A percentile compares a stretch with the other conserved stretches of the same genome.
Evolutionary conservation across 768 basidiomycete genomes (phyloP).

Genomic region (Boletus fagicola): DNA sequence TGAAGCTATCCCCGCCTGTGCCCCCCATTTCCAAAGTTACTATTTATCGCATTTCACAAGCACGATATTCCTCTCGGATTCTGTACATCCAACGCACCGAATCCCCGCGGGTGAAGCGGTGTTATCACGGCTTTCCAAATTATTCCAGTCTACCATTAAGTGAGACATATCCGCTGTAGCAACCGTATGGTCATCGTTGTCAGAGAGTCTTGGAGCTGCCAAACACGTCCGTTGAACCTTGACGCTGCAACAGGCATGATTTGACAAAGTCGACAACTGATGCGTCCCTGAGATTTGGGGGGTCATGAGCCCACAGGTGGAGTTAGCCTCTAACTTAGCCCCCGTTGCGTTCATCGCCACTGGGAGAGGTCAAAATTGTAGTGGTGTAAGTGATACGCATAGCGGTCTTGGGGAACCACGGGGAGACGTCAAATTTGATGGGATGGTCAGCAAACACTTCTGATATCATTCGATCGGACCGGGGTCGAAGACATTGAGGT

Average conservation of each 20-base stretch:
- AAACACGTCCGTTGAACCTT: not conserved
- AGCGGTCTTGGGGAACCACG: not conserved
- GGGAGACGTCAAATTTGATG: not conserved
- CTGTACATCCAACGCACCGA: not conserved
- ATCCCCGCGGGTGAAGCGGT: conserved; percentile 12
- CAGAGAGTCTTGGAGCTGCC: not conserved
- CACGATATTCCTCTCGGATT: not conserved
- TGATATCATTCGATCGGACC: not conserved
- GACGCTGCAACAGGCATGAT: not conserved
- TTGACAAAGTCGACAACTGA: not conserved
- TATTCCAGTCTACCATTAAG: not conserved
- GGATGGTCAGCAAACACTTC: not conserved
- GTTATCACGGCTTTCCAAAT: conserved; percentile 2
- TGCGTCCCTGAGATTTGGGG: not conserved
- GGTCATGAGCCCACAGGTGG: not conserved
- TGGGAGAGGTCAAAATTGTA: not conserved
- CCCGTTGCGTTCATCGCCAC: not conserved
- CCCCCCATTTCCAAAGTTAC: not conserved
- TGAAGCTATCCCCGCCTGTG: not conserved
- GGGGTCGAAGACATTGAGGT: not conserved
- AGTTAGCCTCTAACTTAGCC: not conserved
- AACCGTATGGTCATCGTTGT: conserved; percentile 1
- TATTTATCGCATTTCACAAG: not conserved
- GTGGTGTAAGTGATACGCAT: not conserved
- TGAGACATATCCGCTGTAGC: not conserved